Conservation (phyloP, 345 rosid genomes). For the Citrus medica region DNA sequence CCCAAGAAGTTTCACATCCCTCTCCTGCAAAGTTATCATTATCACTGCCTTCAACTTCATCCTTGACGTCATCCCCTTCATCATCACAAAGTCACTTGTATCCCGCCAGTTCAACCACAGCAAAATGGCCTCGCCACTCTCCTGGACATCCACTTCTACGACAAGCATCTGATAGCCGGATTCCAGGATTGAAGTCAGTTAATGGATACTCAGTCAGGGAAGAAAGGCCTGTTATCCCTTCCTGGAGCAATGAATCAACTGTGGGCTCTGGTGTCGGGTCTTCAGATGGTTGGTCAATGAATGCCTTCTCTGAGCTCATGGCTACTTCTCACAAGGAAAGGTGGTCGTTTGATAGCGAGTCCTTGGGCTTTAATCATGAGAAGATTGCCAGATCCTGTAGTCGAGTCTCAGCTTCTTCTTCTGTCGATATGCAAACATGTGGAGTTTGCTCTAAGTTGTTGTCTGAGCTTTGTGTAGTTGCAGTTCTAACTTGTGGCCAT, state of each 20-base stretch:
- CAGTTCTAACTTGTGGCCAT: conserved; percentile 91
- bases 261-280: conserved; percentile 55
- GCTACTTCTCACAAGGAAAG: conserved; percentile 60
- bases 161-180: conserved; percentile 41
- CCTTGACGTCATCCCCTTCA: conserved; percentile 44
- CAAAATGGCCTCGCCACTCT: conserved; percentile 38
- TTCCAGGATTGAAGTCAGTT: conserved; percentile 42
- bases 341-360: conserved; percentile 59
- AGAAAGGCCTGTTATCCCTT: conserved; percentile 42
- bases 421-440: conserved; percentile 61
- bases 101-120: conserved; percentile 40
- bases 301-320: conserved; percentile 79
- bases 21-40: conserved; percentile 58
- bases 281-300: conserved; percentile 85
- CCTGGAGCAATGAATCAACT: conserved; percentile 54
- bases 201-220: conserved; percentile 34
- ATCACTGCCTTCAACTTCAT: conserved; percentile 69
- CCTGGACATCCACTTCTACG: conserved; percentile 32
- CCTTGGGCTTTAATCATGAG: conserved; percentile 45
- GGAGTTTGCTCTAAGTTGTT: conserved; percentile 84
- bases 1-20: conserved; percentile 40
- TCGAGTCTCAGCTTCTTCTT: conserved; percentile 38
- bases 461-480: conserved; percentile 67
- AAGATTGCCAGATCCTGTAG: conserved; percentile 42
- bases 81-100: conserved; percentile 49